Base-by-base conservation (phyloP, 139 green algal genomes). In the Micromonas commoda region DNA sequence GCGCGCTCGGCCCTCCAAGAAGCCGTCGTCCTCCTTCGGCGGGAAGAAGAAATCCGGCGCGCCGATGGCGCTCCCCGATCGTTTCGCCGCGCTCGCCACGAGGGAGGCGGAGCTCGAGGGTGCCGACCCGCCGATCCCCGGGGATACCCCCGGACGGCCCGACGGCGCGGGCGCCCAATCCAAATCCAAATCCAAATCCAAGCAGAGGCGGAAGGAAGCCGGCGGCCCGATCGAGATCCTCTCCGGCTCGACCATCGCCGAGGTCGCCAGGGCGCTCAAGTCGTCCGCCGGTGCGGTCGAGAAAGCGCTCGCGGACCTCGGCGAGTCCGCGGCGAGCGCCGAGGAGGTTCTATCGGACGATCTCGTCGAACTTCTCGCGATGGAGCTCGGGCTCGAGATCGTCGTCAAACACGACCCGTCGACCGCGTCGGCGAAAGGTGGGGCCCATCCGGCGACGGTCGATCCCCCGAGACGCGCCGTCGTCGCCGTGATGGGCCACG, bases 401-500 rank as follows among this genome's bases (percentile, higher is more conserved):
- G 24, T 9, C 2, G 38, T 75, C 2, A 32, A 35, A 9, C 5
- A 38, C 29, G 38, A 64, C 5, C 45, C 45, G 45, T 57, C 45
- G 9, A 16, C 45, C 45, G 16, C 45, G 45, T 57, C 45, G 2
- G 71, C 52, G 19, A 29, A 68, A 35, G 53, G 2, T n/a, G n/a
- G n/a, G n/a, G n/a, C n/a, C n/a, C n/a, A n/a, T n/a, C n/a, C n/a
- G n/a, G n/a, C 45, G 9, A 6, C 29, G 37, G 6, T 77, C 28
- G 32, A 38, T 2, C 31, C 19, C 24, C 60, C 28, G 3, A 38
- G 68, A 64, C 68, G 68, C n/a, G 37, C 37, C 19, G 33, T 67
- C 28, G 52, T 66, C 39, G 52, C 51, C 19, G 71, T 77, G 1
- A 77, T 77, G 71, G 71, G 93, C 0, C 93, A 97, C 77, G 92